Percentiles rank a stretch among this genome's conserved stretches.
Evolutionary conservation across 352 stramenopile species (phyloP).

Genomic region (Phytophthora palmivora): DNA sequence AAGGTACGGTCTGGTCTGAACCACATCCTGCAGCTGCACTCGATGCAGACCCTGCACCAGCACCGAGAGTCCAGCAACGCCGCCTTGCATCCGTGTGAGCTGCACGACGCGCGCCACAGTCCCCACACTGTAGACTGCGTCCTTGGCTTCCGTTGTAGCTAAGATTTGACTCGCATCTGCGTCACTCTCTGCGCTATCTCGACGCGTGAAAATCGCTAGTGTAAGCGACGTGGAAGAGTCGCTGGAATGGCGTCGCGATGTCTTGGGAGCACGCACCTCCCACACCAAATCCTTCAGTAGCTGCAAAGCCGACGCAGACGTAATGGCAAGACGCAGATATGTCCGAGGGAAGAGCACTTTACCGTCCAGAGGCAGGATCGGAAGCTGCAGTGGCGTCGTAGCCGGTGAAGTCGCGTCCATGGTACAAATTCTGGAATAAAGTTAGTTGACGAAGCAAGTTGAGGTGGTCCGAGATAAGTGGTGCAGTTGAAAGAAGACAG

Average conservation of each 20-base stretch:
- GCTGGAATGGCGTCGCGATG: conserved; percentile 31
- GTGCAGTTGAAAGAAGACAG: background rate
- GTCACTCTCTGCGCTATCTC: conserved; percentile 31
- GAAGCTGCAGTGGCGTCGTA: conserved; percentile 48
- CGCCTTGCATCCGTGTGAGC: conserved; percentile 68
- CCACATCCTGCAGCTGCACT: conserved; percentile 53
- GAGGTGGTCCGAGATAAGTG: conserved; percentile 17
- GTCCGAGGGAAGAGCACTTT: conserved; percentile 82
- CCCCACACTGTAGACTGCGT: conserved; percentile 61
- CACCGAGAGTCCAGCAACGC: conserved; percentile 64
- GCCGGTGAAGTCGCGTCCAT: conserved; percentile 32
- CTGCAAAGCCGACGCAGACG: conserved; percentile 64
- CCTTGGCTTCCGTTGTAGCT: conserved; percentile 31
- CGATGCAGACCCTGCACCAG: conserved; percentile 70
- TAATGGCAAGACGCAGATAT: conserved; percentile 78
- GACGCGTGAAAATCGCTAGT: conserved; percentile 73
- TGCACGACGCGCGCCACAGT: conserved; percentile 80
- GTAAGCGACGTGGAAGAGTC: conserved; percentile 49
- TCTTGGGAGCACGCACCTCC: conserved; percentile 67
- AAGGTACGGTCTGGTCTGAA: conserved; percentile 66
- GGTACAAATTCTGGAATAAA: conserved; percentile 30
- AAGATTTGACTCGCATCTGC: conserved; percentile 10
- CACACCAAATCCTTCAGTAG: conserved; percentile 83
- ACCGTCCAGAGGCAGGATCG: conserved; percentile 71
- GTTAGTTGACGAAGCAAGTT: conserved; percentile 27